Percentiles rank a stretch among this genome's conserved stretches.
These are phyloP conservation scores for Cladobotryum mycophilum DNA, from an alignment of 2,329 filamentous ascomycete species.

Conservation along the genomic window DNA sequence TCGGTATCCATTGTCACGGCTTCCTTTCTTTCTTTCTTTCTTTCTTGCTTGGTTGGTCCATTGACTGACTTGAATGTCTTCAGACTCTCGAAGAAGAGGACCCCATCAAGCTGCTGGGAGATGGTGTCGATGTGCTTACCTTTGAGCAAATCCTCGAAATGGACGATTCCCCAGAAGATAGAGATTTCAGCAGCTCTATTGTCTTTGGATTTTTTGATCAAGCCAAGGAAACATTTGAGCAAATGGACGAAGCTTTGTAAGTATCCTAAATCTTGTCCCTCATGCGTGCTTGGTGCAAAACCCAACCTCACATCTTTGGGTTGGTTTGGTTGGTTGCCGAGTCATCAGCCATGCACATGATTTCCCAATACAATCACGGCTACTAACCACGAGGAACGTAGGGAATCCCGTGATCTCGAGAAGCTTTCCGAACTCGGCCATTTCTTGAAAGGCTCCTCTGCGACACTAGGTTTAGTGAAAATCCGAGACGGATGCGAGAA, in stretches of 20 bases:
- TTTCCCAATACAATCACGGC: too few relatives aligned
- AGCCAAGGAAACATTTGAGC: conserved; percentile 74
- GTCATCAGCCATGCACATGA: too few relatives aligned
- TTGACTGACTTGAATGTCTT: conserved; percentile 5
- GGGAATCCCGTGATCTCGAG: conserved; percentile 61
- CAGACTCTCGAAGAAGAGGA: conserved; percentile 42
- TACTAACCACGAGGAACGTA: conserved; percentile 28
- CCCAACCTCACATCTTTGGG: too few relatives aligned
- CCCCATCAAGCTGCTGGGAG: conserved; percentile 56
- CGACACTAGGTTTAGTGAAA: conserved; percentile 83
- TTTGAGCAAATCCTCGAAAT: conserved; percentile 97
- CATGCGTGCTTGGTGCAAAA: too few relatives aligned
- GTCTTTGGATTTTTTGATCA: conserved; percentile 92
- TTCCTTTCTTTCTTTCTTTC: too few relatives aligned
- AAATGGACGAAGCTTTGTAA: conserved; percentile 82
- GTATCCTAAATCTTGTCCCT: conserved; percentile 26
- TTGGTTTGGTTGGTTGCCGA: too few relatives aligned
- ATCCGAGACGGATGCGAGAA: conserved; percentile 92
- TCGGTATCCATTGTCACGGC: conserved; percentile 15
- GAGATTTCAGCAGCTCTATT: conserved; percentile 83
- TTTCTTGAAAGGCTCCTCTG: conserved; percentile 95
- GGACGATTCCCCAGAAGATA: conserved; percentile 76
- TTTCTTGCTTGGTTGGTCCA: too few relatives aligned
- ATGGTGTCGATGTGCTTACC: conserved; percentile 70
- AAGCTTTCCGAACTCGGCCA: conserved; percentile 80